Evolutionary conservation across 106 monocot species (phyloP).

Genomic region (Iris macrosiphon): DNA sequence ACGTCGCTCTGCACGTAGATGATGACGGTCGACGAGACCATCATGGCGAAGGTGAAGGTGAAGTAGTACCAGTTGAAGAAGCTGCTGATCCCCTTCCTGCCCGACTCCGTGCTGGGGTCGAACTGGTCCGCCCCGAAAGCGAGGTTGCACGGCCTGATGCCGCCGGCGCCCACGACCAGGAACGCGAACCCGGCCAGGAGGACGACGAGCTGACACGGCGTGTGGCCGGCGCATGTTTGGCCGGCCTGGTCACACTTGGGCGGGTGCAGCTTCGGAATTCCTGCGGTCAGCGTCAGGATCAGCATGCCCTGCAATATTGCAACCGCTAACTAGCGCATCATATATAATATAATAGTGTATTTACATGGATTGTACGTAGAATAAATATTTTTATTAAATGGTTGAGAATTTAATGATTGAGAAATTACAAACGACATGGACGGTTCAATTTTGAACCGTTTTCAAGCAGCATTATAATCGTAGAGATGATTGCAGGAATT

Average conservation of each 20-base stretch:
- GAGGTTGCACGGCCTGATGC: conserved; percentile 83
- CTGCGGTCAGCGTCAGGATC: conserved; percentile 55
- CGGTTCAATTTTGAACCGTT: too few species aligned
- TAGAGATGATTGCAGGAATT: too few species aligned
- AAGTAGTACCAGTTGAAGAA: conserved; percentile 81
- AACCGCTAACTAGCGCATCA: too few species aligned
- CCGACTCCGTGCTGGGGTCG: conserved; percentile 53
- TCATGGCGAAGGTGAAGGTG: conserved; percentile 63
- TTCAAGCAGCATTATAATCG: too few species aligned
- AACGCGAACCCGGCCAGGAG: conserved; percentile 38
- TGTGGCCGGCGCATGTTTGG: conserved; percentile 23
- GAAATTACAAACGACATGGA: too few species aligned
- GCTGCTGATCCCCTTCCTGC: conserved; percentile 67
- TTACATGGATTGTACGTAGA: too few species aligned
- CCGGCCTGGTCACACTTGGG: conserved; percentile 20
- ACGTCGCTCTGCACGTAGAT: conserved; percentile 77
- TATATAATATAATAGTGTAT: too few species aligned
- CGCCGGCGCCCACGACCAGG: conserved; percentile 68
- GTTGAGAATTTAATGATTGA: too few species aligned
- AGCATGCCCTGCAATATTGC: conserved; percentile 56
- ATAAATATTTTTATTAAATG: too few species aligned
- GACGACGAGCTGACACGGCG: conserved; percentile 23
- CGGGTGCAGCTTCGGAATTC: conserved; percentile 45
- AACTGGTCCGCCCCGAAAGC: conserved; percentile 94
- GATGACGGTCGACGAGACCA: conserved; percentile 67